Base-by-base conservation (phyloP, 148 eudicot genomes). In the Rhododendron simsii region DNA sequence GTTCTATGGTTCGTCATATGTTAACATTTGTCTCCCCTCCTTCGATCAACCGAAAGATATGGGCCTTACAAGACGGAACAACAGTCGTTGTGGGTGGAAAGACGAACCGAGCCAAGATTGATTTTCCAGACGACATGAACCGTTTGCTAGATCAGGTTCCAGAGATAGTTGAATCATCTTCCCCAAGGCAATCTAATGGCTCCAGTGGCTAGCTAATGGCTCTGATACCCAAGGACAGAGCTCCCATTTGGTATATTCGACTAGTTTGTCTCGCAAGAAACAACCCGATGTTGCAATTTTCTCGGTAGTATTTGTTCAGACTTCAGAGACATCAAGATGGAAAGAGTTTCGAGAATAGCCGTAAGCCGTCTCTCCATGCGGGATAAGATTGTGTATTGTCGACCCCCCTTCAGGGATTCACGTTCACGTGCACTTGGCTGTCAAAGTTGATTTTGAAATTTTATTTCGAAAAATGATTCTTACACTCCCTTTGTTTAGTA, bases 51-150 rank as follows among this genome's bases (percentile, higher is more conserved):
- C 28, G 53, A 35, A 89, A 97, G 99, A 88, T 98, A 80, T 98
- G 98, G 98, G 99, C 96, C 30, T 89, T 98, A 75, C 99, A 98
- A 94, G 97, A 98, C 84, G 98, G 99, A 92, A 95, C 96, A 57
- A 84, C 93, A 37, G 94, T 93, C 89, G 92, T 95, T 33, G 81
- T 98, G 47, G 98, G 99, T 67, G 99, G 99, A 80, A 97, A 95
- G 91, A 93, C 98, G n/a, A 97, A 97, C 89, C 92, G 98, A 77
- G 98, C 98, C 83, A 95, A 95, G 91, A 91, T 81, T 71, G 98
- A 92, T 88, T 94, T 95, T 86, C 92, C 98, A 2, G 94, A 91
- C 5, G 94, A 94, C 87, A 86, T 97, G 86, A 93, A 97, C 86
- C 71, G 82, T 83, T 88, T 94, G 87, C 93, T 98, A 33, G 93